Evolutionary conservation across 768 basidiomycete genomes (phyloP).

Genomic region (Mycena indigotica): DNA sequence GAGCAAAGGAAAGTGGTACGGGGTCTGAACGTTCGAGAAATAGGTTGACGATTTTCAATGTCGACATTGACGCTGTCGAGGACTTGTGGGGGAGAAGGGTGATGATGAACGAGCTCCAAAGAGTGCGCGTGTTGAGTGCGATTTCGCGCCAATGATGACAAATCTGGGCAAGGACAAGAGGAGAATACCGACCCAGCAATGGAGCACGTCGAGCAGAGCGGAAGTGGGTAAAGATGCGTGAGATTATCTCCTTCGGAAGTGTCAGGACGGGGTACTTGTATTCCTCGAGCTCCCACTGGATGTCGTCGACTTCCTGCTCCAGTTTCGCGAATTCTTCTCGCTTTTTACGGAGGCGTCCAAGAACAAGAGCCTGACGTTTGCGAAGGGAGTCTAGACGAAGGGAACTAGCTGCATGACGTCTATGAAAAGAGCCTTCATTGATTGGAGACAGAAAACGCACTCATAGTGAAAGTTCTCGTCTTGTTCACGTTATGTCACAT

Average conservation of each 20-base stretch:
- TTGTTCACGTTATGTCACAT: too few relatives aligned
- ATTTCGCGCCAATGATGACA: constrained; percentile 1
- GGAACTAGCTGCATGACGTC: too few relatives aligned
- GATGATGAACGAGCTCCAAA: neutral
- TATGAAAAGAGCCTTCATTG: too few relatives aligned
- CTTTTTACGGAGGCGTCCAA: neutral
- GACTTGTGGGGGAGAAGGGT: too few relatives aligned
- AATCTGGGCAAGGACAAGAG: neutral
- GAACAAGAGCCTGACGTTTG: neutral
- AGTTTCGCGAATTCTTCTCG: neutral
- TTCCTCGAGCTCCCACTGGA: neutral
- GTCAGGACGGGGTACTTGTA: constrained; percentile 2
- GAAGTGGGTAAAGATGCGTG: neutral
- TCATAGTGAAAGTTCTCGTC: too few relatives aligned
- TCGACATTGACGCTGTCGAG: neutral
- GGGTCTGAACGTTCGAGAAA: neutral
- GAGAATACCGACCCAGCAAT: neutral
- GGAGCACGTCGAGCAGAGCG: neutral
- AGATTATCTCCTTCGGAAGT: constrained; percentile 1
- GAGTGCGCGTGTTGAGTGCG: neutral
- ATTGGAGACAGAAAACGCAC: too few relatives aligned
- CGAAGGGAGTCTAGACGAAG: neutral
- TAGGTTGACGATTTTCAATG: neutral
- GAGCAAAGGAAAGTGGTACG: neutral
- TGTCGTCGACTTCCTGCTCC: neutral